Conservation (phyloP, 2,329 filamentous ascomycete genomes). For the Venturia asperata region DNA sequence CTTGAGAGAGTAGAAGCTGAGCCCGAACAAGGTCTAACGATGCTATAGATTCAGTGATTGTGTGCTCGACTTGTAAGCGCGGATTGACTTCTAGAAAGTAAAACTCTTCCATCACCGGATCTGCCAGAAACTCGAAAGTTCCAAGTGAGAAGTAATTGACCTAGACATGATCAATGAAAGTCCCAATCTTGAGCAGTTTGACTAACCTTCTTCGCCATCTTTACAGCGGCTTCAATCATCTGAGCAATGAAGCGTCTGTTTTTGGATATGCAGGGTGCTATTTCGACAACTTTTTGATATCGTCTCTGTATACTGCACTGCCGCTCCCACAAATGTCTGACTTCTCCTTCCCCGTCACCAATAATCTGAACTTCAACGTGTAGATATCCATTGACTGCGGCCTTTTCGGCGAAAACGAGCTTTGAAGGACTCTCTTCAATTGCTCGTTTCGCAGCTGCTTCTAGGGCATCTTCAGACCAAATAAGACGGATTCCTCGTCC, state of each 20-base stretch:
- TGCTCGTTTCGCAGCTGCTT: slow-evolving; percentile 43
- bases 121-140: slow-evolving; percentile 59
- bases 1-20: slow-evolving; percentile 50
- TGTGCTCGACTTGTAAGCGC: slow-evolving; percentile 55
- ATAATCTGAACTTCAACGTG: slow-evolving; percentile 57
- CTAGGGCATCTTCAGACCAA: slow-evolving; percentile 37
- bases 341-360: slow-evolving; percentile 47
- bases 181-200: background rate
- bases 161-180: slow-evolving; percentile 25
- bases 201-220: slow-evolving; percentile 43
- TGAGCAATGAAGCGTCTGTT: slow-evolving; percentile 42
- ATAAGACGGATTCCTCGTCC: slow-evolving; percentile 54
- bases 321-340: slow-evolving; percentile 52
- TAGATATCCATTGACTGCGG: slow-evolving; percentile 51
- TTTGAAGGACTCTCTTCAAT: slow-evolving; percentile 53
- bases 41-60: slow-evolving; percentile 51
- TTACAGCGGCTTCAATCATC: slow-evolving; percentile 49
- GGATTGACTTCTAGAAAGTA: slow-evolving; percentile 58
- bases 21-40: slow-evolving; percentile 48
- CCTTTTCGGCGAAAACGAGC: slow-evolving; percentile 55
- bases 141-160: slow-evolving; percentile 53
- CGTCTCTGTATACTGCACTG: slow-evolving; percentile 55
- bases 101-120: slow-evolving; percentile 42
- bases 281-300: slow-evolving; percentile 56
- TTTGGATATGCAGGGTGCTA: slow-evolving; percentile 46